Percentiles rank a stretch among this genome's conserved stretches.
phyloP scores from a whole-genome alignment of 331 rosid genomes.

The Arachis monticola region DNA sequence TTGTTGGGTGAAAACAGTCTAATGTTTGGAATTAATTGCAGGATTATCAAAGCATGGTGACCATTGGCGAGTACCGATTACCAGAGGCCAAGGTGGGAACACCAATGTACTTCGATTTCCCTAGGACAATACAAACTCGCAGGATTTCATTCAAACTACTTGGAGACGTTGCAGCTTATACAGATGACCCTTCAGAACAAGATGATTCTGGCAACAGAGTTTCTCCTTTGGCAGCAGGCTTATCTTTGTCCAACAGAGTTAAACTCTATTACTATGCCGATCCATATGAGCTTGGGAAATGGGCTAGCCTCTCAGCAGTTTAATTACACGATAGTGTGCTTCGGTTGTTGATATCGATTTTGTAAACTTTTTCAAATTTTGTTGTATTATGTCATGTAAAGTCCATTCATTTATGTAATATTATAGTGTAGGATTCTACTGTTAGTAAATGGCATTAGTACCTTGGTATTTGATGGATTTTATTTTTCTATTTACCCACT shows the following conservation, averaged over 20 bases:
- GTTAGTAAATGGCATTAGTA: slow-evolving; percentile 33
- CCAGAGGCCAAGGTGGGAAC: slow-evolving; percentile 94
- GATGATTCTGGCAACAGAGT: slow-evolving; percentile 64
- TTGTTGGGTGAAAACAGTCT: slow-evolving; percentile 32
- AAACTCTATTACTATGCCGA: slow-evolving; percentile 81
- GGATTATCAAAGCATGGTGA: slow-evolving; percentile 70
- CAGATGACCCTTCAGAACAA: slow-evolving; percentile 83
- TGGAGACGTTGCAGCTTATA: slow-evolving; percentile 85
- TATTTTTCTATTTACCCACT: slow-evolving; percentile 17
- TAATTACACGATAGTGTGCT: slow-evolving; percentile 40
- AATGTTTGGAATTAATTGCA: slow-evolving; percentile 49
- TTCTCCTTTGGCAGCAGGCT: slow-evolving; percentile 64
- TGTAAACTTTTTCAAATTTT: slow-evolving; percentile 46
- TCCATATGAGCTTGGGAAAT: slow-evolving; percentile 90
- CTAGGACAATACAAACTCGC: slow-evolving; percentile 67
- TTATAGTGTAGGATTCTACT: slow-evolving; percentile 26
- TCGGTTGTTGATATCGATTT: slow-evolving; percentile 32
- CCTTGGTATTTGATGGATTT: neutral
- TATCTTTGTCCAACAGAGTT: slow-evolving; percentile 82
- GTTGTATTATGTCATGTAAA: slow-evolving; percentile 59
- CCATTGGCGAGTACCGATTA: slow-evolving; percentile 80
- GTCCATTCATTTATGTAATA: slow-evolving; percentile 53
- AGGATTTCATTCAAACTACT: slow-evolving; percentile 75
- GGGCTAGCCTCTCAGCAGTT: slow-evolving; percentile 93
- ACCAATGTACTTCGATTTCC: slow-evolving; percentile 88